These are phyloP conservation scores for Primulina tabacum DNA, from an alignment of 257 asterid genomes.

Conservation along the genomic window DNA sequence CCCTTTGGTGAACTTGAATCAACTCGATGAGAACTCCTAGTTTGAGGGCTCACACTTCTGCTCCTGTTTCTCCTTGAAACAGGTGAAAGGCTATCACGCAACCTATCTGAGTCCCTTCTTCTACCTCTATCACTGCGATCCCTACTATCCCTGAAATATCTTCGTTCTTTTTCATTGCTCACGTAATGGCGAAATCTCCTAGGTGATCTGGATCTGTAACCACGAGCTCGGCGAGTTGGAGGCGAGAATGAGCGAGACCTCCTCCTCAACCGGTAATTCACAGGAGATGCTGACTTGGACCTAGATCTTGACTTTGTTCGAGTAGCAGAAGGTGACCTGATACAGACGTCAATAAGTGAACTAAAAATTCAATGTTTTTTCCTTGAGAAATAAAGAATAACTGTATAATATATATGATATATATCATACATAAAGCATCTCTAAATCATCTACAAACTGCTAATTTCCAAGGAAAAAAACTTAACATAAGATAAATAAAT, in stretches of 20 bases:
- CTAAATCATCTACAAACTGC: neutral
- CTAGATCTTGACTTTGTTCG: slow-evolving; percentile 64
- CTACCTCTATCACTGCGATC: slow-evolving; percentile 58
- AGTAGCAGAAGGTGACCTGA: slow-evolving; percentile 67
- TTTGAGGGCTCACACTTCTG: slow-evolving; percentile 68
- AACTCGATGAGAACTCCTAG: slow-evolving; percentile 54
- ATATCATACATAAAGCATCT: neutral
- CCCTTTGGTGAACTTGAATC: slow-evolving; percentile 62
- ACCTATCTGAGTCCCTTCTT: slow-evolving; percentile 55
- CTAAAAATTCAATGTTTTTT: no score
- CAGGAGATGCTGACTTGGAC: slow-evolving; percentile 80
- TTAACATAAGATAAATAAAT: neutral
- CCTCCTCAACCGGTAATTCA: slow-evolving; percentile 55
- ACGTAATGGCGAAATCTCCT: slow-evolving; percentile 70
- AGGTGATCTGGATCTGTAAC: slow-evolving; percentile 81
- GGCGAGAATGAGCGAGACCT: slow-evolving; percentile 85
- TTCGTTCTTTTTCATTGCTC: slow-evolving; percentile 62
- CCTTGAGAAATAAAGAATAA: neutral
- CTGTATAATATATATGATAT: neutral
- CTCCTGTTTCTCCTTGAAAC: slow-evolving; percentile 72
- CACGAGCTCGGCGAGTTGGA: slow-evolving; percentile 56
- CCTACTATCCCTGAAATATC: slow-evolving; percentile 65
- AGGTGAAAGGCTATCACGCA: slow-evolving; percentile 47
- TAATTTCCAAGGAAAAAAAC: slow-evolving; percentile 6
- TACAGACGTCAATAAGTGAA: slow-evolving; percentile 17